These are phyloP conservation scores for Scheffersomyces stipitis DNA, from an alignment of 805 yeast genomes.

Conservation along the genomic window DNA sequence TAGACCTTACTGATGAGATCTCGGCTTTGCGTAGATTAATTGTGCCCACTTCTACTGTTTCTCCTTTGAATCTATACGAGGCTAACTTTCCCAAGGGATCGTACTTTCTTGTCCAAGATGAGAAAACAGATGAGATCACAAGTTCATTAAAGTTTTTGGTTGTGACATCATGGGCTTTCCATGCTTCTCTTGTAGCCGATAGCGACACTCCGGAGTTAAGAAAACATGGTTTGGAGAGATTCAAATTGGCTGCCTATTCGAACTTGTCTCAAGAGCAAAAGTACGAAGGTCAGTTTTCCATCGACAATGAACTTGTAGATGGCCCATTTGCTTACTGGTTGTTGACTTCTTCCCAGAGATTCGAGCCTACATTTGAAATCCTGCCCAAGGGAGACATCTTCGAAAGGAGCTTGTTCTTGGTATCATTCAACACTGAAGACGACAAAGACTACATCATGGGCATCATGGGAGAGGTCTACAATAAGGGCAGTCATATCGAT, in stretches of 20 bases:
- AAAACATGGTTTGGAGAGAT: conserved; percentile 62
- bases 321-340: conserved; percentile 61
- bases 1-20: conserved; percentile 35
- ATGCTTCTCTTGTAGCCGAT: conserved; percentile 80
- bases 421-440: conserved; percentile 43
- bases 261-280: conserved; percentile 51
- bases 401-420: conserved; percentile 42
- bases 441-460: conserved; percentile 42
- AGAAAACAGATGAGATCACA: conserved; percentile 9
- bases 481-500: conserved; percentile 52
- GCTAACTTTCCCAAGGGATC: conserved; percentile 43
- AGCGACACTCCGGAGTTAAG: conserved; percentile 71
- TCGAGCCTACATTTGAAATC: conserved; percentile 62
- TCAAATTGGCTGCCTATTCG: conserved; percentile 62
- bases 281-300: conserved; percentile 44
- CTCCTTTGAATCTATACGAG: conserved; percentile 46
- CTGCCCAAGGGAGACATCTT: conserved; percentile 58
- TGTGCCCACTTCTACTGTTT: conserved; percentile 15
- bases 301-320: conserved; percentile 13
- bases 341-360: conserved; percentile 51
- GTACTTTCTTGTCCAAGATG: conserved; percentile 18
- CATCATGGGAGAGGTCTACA: conserved; percentile 57
- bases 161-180: conserved; percentile 83
- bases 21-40: conserved; percentile 37
- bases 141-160: conserved; percentile 46